Conservation (phyloP, 768 basidiomycete species). For the Phlebiopsis gigantea region DNA sequence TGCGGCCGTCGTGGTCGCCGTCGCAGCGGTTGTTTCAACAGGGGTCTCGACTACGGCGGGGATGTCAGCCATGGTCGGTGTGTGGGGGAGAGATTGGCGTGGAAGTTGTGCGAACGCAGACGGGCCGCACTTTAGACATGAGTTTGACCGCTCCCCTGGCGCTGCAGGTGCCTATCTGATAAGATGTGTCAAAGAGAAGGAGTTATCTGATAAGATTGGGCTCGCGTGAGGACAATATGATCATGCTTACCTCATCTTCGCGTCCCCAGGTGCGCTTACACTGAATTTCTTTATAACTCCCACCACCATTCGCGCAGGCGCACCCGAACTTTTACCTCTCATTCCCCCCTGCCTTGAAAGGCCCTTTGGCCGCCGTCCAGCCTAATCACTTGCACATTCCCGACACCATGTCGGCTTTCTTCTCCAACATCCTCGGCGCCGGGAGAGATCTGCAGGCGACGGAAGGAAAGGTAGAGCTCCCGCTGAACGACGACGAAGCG, state of each 20-base stretch:
- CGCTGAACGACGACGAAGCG: constrained; percentile 22
- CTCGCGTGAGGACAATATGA: neutral
- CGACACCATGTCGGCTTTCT: constrained; percentile 10
- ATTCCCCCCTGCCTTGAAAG: neutral
- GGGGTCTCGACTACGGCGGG: neutral
- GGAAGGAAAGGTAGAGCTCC: constrained; percentile 26
- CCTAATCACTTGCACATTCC: neutral
- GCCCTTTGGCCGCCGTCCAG: neutral
- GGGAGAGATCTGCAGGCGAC: constrained; percentile 3
- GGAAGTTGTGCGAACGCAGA: constrained; percentile 7
- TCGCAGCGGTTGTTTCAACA: neutral
- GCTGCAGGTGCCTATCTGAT: neutral
- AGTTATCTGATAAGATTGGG: neutral
- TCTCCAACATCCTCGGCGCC: constrained; percentile 7
- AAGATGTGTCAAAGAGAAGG: neutral
- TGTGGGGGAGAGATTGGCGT: neutral
- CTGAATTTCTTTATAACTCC: neutral
- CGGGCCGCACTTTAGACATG: neutral
- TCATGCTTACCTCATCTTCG: neutral
- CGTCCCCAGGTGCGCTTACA: neutral
- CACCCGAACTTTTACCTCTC: constrained; percentile 10
- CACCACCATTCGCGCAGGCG: constrained; percentile 11
- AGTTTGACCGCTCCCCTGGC: neutral
- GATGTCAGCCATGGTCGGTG: neutral
- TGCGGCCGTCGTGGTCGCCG: neutral